Conservation (phyloP, 2,329 filamentous ascomycete species). For the Aspergillus clavatus region DNA sequence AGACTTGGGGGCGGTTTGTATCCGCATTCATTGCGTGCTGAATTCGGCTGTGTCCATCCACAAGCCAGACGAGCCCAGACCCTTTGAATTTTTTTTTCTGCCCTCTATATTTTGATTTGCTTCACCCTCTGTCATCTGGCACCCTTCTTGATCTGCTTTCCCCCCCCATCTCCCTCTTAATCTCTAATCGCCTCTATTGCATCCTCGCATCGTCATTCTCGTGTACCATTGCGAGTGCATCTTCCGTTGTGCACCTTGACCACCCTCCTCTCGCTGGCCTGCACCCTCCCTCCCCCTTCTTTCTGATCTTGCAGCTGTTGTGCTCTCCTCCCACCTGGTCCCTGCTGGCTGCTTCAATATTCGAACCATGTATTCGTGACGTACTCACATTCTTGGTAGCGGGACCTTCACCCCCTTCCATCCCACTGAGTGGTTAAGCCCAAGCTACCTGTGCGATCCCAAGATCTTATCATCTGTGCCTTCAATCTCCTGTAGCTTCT, state of each 20-base stretch:
- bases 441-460: conserved; percentile 8
- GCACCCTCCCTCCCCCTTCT: neutral
- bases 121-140: neutral
- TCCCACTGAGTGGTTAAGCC: conserved; percentile 11
- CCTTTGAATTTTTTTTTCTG: neutral
- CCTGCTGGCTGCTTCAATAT: neutral
- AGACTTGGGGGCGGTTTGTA: conserved; percentile 10
- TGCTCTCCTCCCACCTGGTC: neutral
- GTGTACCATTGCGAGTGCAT: neutral
- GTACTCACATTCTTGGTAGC: conserved; percentile 25
- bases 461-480: conserved; percentile 11
- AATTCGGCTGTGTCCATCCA: conserved; percentile 14
- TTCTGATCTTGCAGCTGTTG: neutral
- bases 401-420: conserved; percentile 16
- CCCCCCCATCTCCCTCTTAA: neutral
- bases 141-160: too few relatives aligned
- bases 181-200: neutral
- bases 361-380: conserved; percentile 23
- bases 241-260: conserved; percentile 1
- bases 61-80: conserved; percentile 5
- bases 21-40: conserved; percentile 2
- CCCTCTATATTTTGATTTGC: neutral
- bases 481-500: neutral
- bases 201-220: neutral
- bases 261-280: neutral